phyloP scores from a whole-genome alignment of 1,139 yeast genomes.

The Pichia terricola region DNA sequence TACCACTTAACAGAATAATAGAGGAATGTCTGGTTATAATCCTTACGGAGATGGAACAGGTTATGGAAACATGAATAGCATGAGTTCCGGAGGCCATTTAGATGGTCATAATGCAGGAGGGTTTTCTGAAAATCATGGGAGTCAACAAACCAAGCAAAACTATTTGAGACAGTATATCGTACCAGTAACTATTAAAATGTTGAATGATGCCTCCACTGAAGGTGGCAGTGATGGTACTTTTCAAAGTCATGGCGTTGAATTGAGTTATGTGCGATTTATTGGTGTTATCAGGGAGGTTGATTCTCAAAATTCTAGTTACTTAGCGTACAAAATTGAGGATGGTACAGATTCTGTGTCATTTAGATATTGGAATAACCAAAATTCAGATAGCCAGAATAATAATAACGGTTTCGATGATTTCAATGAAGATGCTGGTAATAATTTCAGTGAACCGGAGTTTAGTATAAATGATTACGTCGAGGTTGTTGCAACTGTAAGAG shows the following conservation, averaged over 20 bases:
- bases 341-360: constrained; percentile 75
- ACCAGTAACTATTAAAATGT: constrained; percentile 79
- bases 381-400: constrained; percentile 2
- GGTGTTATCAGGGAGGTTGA: constrained; percentile 45
- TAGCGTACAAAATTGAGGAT: constrained; percentile 61
- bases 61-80: constrained; percentile 8
- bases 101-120: constrained; percentile 6
- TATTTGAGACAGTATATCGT: constrained; percentile 30
- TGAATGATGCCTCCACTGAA: constrained; percentile 51
- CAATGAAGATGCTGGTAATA: constrained; percentile 21
- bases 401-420: constrained; percentile 19
- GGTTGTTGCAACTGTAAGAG: constrained; percentile 64
- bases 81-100: constrained; percentile 13
- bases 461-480: constrained; percentile 48
- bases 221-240: constrained; percentile 70
- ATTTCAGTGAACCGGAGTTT: constrained; percentile 11
- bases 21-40: constrained; percentile 14
- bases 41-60: constrained; percentile 23
- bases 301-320: constrained; percentile 40
- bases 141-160: no score
- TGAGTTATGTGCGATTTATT: constrained; percentile 41
- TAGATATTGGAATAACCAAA: constrained; percentile 58
- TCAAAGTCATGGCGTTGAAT: constrained; percentile 46
- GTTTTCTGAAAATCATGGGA: constrained; percentile 5
- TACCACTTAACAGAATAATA: no score